phyloP scores from a whole-genome alignment of 2,329 filamentous ascomycete species.

The Aspergillus calidoustus region DNA sequence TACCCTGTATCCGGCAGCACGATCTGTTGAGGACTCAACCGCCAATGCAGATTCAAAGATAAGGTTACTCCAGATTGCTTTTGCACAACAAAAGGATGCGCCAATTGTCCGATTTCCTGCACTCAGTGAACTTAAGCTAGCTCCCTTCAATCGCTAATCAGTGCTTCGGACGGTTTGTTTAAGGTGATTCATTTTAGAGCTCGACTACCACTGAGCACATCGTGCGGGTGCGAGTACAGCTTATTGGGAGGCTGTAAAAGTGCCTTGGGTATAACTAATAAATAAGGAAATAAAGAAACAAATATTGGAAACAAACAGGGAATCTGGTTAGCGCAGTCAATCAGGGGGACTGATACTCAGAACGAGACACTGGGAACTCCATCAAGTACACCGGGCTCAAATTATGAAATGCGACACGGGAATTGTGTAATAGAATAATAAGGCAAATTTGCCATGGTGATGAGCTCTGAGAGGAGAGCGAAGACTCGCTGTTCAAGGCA shows the following conservation, averaged over 20 bases:
- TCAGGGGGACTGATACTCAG: neutral
- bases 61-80: neutral
- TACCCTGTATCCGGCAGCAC: conserved; percentile 10
- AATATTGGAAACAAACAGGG: neutral
- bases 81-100: neutral
- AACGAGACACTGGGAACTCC: conserved; percentile 5
- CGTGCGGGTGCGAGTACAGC: neutral
- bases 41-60: neutral
- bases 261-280: conserved; percentile 13
- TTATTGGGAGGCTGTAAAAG: neutral
- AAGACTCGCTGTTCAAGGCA: conserved; percentile 15
- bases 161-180: neutral
- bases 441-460: conserved; percentile 2
- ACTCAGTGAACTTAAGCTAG: neutral
- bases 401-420: conserved; percentile 14
- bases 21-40: neutral
- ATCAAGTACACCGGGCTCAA: conserved; percentile 1
- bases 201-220: conserved; percentile 6
- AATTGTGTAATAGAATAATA: conserved; percentile 16
- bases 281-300: conserved; percentile 6
- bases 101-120: neutral
- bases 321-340: neutral
- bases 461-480: neutral
- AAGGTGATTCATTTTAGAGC: conserved; percentile 1
- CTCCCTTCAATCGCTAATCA: neutral